A percentile compares a stretch with the other conserved stretches of the same genome.
Conservation (phyloP, 768 basidiomycete genomes). For the Lactarius sanguifluus region DNA sequence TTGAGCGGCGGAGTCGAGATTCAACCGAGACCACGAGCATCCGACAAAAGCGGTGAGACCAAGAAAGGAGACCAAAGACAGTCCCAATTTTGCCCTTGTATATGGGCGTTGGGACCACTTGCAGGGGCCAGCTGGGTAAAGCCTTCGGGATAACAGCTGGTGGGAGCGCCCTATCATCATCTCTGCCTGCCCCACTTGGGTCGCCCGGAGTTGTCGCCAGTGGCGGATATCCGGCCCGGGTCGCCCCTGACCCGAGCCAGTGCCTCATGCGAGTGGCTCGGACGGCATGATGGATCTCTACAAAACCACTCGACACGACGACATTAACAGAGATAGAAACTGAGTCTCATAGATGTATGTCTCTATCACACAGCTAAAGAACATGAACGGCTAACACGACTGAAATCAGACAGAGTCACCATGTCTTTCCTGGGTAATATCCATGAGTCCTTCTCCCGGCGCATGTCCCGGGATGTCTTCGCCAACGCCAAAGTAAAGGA, state of each 20-base stretch:
- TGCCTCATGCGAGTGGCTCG: too few relatives aligned
- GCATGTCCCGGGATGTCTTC: slow-evolving; percentile 37
- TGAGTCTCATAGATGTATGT: not conserved
- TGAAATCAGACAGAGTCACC: not conserved
- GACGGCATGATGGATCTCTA: too few relatives aligned
- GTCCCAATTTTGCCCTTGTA: slow-evolving; percentile 4
- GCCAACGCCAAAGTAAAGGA: slow-evolving; percentile 36
- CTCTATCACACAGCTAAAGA: not conserved
- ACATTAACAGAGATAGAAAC: not conserved
- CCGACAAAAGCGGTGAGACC: slow-evolving; percentile 8
- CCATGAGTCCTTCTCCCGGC: slow-evolving; percentile 11
- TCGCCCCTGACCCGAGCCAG: too few relatives aligned
- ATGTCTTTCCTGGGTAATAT: slow-evolving; percentile 11
- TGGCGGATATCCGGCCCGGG: too few relatives aligned
- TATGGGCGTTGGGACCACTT: not conserved
- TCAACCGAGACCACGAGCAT: slow-evolving; percentile 17
- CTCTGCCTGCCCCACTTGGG: too few relatives aligned
- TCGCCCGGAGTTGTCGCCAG: too few relatives aligned
- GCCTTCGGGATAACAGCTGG: not conserved
- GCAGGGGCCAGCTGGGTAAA: not conserved
- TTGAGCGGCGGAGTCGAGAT: slow-evolving; percentile 3
- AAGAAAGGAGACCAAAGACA: slow-evolving; percentile 10
- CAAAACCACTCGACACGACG: not conserved
- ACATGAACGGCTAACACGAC: not conserved
- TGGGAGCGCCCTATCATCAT: not conserved